phyloP scores from a whole-genome alignment of 306 rosid genomes.

The Herpetospermum pedunculosum region DNA sequence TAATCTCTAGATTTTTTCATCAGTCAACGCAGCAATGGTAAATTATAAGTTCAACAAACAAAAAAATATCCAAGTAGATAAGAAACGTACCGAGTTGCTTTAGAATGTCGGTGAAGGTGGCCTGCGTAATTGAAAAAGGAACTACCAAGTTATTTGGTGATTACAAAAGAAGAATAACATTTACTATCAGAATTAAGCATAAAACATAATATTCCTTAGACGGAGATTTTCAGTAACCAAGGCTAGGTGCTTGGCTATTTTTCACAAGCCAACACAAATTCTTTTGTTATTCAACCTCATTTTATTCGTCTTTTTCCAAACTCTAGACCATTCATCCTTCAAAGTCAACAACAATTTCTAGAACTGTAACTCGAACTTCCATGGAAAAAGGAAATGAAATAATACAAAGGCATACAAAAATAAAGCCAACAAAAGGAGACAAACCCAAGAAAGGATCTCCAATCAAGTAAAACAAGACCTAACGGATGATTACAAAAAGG shows the following conservation, averaged over 20 bases:
- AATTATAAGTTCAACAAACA: not conserved
- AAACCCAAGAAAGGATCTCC: too few species aligned
- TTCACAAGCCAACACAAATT: not conserved
- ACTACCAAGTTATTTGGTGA: not conserved
- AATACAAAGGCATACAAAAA: too few species aligned
- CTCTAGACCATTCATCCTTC: not conserved
- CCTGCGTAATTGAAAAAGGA: slow-evolving; percentile 42
- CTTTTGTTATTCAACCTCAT: not conserved
- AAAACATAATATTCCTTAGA: not conserved
- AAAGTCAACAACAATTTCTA: not conserved
- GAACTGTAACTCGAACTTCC: too few species aligned
- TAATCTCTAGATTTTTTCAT: too few species aligned
- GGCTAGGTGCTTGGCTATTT: not conserved
- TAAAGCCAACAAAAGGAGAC: too few species aligned
- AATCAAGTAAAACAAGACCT: too few species aligned
- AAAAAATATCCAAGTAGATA: not conserved
- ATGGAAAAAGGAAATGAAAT: too few species aligned
- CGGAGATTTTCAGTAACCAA: not conserved
- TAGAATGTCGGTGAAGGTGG: slow-evolving; percentile 96
- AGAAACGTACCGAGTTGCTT: slow-evolving; percentile 60
- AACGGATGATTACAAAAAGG: too few species aligned
- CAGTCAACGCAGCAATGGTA: not conserved
- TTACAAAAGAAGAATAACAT: not conserved
- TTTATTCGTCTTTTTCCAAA: not conserved
- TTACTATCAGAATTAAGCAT: not conserved